Base-by-base conservation (phyloP, 2,329 filamentous ascomycete genomes). In the Trichophyton mentagrophytes region DNA sequence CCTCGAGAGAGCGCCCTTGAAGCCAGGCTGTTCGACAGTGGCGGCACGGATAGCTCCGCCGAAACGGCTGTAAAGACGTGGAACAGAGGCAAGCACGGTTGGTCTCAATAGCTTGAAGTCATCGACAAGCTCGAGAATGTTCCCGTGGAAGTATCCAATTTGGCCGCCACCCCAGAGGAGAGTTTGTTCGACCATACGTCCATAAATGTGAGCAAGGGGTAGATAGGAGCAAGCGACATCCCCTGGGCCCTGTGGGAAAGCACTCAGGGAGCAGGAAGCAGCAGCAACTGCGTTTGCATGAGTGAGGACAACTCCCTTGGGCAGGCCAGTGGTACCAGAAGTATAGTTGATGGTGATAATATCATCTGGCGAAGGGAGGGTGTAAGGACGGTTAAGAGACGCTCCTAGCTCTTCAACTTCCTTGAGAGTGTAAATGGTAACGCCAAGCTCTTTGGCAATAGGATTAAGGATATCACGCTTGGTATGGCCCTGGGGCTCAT, bases 91-190 rank as follows among this genome's bases (percentile, higher is more conserved):
- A 73, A 99, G 90, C 9, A 82, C 81, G 11, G 87, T 93, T 0
- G 93, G 93, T 62, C 85, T 84, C 61, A 99, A 79, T 44, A 90
- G 73, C 78, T 97, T 95, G 76, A 99, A 75, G 70, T 99, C 93
- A 62, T 99, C 93, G 0, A 95, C 85, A 17, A 99, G 78, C 65
- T 88, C 88, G 11, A 88, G 71, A 64, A 96, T 86, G 70, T 96
- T 90, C 60, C 93, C 93, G 67, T 93, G 89, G 82, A 96, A 99
- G 74, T 92, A 99, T 11, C 92, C 93, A 67, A 96, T 85, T 7
- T 83, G 78, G 38, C 83, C 83, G 60, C 90, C 91, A 59, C 83
- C 80, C 68, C 87, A 83, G 15, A 96, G 78, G 13, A 84, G 82
- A 2, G 80, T 78, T 71, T 95, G 88, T 71, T 99, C 93, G 46